Evolutionary conservation across 768 basidiomycete genomes (phyloP), one percentile per base, ranked within the genome.

Genomic region (Tylopilus felleus): DNA sequence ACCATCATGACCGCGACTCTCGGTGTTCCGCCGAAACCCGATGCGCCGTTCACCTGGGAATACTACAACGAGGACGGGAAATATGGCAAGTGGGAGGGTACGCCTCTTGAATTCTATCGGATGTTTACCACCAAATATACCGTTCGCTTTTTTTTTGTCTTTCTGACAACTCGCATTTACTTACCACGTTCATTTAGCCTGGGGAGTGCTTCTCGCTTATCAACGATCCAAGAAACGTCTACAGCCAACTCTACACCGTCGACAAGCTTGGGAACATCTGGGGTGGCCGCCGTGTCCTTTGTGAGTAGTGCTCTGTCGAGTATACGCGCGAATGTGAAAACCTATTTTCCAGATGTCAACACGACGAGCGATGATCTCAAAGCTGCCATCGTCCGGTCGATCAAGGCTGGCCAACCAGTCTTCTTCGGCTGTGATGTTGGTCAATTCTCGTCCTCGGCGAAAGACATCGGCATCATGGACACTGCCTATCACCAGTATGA

Each of bases 381-480:
- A 77, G 74, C 80, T 13, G 83, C 82, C 12, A 85, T 96, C 16
- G 83, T 98, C 53, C 86, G 85, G 78, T 77, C 88, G 69, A 82
- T 96, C 75, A 92, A 92, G 71, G 88, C 89, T 23, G 89, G 91
- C 38, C 84, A 86, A 36, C 88, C 94, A 5, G 87, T 95, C 42
- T 97, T 96, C 81, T 98, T 98, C 66, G 96, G 94, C 0, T 97
- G 95, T 67, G 96, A 98, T 66, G 93, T 97, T 42, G 94, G 93
- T 33, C 83, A 97, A 66, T 90, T 83, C 66, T 88, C 86, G 5
- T 85, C 90, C 60, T 75, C 76, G 22, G 61, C 71, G 23, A 68
- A 66, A 29, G 69, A 59, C 14, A 69, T 77, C 2, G 96, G 95
- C 23, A 84, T 97, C 59, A 91, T 96, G 93, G 94, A 94, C 66